phyloP scores from a whole-genome alignment of 352 stramenopile genomes.

The Phytophthora lateralis region DNA sequence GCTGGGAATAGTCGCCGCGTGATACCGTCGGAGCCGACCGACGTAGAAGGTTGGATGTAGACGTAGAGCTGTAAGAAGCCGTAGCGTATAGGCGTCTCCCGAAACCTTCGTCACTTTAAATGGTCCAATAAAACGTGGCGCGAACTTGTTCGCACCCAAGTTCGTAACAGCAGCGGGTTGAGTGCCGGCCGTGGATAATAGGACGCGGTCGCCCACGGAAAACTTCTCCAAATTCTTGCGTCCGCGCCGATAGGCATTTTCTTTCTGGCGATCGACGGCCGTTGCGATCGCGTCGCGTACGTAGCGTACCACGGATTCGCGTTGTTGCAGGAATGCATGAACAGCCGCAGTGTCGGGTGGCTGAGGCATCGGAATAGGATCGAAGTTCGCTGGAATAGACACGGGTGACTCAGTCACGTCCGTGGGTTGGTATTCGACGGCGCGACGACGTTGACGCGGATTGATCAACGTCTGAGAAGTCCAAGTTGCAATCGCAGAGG shows the following conservation, averaged over 20 bases:
- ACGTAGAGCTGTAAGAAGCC: constrained; percentile 9
- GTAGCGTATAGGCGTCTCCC: constrained; percentile 14
- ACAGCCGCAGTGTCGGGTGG: not conserved
- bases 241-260: constrained; percentile 18
- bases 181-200: constrained; percentile 19
- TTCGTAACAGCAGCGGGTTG: constrained; percentile 3
- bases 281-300: constrained; percentile 23
- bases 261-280: constrained; percentile 34
- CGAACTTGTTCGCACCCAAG: constrained; percentile 11
- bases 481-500: not conserved
- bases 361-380: not conserved
- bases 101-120: constrained; percentile 10
- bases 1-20: not conserved
- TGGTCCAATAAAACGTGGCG: constrained; percentile 14
- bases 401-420: not conserved
- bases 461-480: constrained; percentile 1
- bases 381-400: constrained; percentile 1
- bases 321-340: not conserved
- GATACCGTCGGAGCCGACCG: constrained; percentile 6
- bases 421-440: not conserved
- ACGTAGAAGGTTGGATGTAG: constrained; percentile 28
- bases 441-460: not conserved
- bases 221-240: constrained; percentile 15
- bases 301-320: constrained; percentile 9
- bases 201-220: constrained; percentile 11